A percentile compares a stretch with the other conserved stretches of the same genome.
Evolutionary conservation across 2,329 filamentous ascomycete genomes (phyloP).

Genomic region (Microsporum ferrugineum): DNA sequence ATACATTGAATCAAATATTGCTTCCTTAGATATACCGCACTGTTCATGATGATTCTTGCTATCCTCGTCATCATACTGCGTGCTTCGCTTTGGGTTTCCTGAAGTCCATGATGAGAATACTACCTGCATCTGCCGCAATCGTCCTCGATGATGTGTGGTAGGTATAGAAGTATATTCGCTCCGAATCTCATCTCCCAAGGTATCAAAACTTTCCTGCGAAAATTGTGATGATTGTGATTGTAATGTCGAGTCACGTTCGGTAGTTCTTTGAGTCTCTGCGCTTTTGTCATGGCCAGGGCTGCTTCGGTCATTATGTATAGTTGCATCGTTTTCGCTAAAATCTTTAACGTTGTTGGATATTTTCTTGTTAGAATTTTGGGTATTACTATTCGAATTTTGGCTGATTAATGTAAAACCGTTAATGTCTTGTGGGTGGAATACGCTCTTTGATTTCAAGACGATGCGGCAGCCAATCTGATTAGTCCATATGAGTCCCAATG

Average conservation of each 20-base stretch:
- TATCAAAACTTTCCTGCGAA: not conserved
- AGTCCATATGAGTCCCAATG: conserved; percentile 78
- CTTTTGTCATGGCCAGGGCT: not conserved
- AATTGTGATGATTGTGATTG: not conserved
- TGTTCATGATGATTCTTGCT: not conserved
- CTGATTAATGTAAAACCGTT: not conserved
- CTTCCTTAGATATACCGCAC: not conserved
- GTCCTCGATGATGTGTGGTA: not conserved
- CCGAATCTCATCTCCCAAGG: not conserved
- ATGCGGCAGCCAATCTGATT: conserved; percentile 78
- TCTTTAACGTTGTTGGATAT: not conserved
- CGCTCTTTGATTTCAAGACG: conserved; percentile 51
- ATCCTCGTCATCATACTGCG: not conserved
- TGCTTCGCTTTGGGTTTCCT: conserved; percentile 19
- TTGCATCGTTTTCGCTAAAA: not conserved
- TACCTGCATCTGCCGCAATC: conserved; percentile 57
- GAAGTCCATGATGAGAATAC: conserved; percentile 74
- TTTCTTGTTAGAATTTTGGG: not conserved
- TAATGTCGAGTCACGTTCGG: not conserved
- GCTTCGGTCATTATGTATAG: not conserved
- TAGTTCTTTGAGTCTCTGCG: not conserved
- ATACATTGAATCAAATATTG: conserved; percentile 3
- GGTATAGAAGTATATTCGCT: not conserved
- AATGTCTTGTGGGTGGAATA: not conserved
- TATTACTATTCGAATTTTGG: not conserved